phyloP scores from a whole-genome alignment of 176 grass and related monocot genomes.

The Hordeum vulgare region MorexV3_pseudomolecules_assembly NC_058524.1:493150008-493150507 shows the following conservation, averaged over 20 bases:
- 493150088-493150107: constrained; percentile 92
- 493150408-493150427: constrained; percentile 94
- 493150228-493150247: not conserved
- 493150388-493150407: constrained; percentile 67
- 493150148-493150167: constrained; percentile 86
- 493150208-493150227: constrained; percentile 84
- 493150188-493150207: constrained; percentile 92
- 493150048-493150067: not conserved
- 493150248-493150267: not conserved
- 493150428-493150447: constrained; percentile 82
- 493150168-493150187: constrained; percentile 89
- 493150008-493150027: not conserved
- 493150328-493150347: constrained; percentile 49
- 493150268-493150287: not conserved
- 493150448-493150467: constrained; percentile 67
- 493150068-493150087: constrained; percentile 68
- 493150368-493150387: constrained; percentile 85
- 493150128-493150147: constrained; percentile 70
- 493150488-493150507: constrained; percentile 74
- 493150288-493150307: not conserved
- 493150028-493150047: constrained; percentile 15
- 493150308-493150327: constrained; percentile 43
- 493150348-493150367: constrained; percentile 66
- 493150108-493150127: constrained; percentile 92
- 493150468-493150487: constrained; percentile 72